Evolutionary conservation across 208 protist genomes (phyloP).

Genomic region (Tritrichomonas foetus): DNA sequence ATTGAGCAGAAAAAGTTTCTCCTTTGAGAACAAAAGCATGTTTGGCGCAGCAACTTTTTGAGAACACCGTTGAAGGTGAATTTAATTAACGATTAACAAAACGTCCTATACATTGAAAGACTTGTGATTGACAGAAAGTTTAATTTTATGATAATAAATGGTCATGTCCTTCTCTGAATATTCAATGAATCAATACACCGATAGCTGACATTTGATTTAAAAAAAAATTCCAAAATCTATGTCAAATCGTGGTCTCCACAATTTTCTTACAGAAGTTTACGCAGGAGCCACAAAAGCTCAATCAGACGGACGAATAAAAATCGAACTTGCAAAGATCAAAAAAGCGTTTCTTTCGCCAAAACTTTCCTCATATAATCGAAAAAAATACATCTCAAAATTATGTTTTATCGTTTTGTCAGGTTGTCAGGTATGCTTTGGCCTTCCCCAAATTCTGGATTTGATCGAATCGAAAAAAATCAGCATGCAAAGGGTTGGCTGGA

Average conservation of each 20-base stretch:
- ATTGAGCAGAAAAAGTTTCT: too few relatives aligned
- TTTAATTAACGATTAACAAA: too few relatives aligned
- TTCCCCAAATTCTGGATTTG: background rate
- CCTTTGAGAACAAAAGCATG: too few relatives aligned
- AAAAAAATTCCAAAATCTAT: too few relatives aligned
- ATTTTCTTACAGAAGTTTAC: background rate
- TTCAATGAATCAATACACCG: too few relatives aligned
- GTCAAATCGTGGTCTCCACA: background rate
- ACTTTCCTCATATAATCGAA: background rate
- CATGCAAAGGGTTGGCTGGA: background rate
- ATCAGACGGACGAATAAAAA: background rate
- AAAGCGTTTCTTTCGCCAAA: background rate
- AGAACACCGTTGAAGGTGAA: too few relatives aligned
- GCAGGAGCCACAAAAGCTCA: background rate
- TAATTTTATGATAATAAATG: too few relatives aligned
- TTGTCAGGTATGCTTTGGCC: background rate
- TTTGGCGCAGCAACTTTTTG: too few relatives aligned
- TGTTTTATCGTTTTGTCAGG: background rate
- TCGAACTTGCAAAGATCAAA: background rate
- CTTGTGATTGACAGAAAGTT: too few relatives aligned
- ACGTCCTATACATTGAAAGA: too few relatives aligned
- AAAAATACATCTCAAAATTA: conserved; percentile 5
- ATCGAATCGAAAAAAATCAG: background rate
- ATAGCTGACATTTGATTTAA: too few relatives aligned
- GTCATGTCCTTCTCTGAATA: too few relatives aligned